Evolutionary conservation across 2,329 filamentous ascomycete genomes (phyloP).

Genomic region (Emericellopsis cladophorae): DNA sequence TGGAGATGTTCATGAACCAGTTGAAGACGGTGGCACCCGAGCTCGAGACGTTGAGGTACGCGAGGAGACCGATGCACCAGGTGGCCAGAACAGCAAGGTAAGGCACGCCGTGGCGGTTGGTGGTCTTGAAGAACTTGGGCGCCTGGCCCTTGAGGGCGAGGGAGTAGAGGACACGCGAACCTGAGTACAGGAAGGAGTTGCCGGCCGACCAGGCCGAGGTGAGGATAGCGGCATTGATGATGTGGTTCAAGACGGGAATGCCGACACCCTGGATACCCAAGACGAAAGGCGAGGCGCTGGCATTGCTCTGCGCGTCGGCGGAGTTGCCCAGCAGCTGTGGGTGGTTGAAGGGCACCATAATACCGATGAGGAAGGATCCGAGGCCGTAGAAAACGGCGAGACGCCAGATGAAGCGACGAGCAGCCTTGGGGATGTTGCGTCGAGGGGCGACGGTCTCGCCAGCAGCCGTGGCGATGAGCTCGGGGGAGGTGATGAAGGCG

Average conservation of each 20-base stretch:
- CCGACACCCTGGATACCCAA: conserved; percentile 54
- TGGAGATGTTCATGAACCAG: conserved; percentile 62
- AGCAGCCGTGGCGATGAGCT: conserved; percentile 50
- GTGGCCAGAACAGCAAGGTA: conserved; percentile 39
- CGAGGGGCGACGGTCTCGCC: conserved; percentile 53
- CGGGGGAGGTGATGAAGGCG: conserved; percentile 49
- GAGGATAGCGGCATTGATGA: conserved; percentile 57
- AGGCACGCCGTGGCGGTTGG: conserved; percentile 49
- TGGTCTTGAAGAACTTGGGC: conserved; percentile 45
- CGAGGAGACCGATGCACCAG: conserved; percentile 48
- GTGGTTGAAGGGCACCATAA: conserved; percentile 54
- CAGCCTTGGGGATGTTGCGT: conserved; percentile 53
- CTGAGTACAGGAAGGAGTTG: conserved; percentile 52
- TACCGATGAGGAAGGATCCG: conserved; percentile 47
- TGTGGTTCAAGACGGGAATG: conserved; percentile 49
- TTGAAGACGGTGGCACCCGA: conserved; percentile 52
- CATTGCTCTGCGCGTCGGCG: conserved; percentile 13
- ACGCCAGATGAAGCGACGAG: conserved; percentile 47
- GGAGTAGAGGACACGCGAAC: conserved; percentile 57
- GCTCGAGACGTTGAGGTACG: conserved; percentile 56
- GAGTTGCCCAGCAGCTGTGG: conserved; percentile 43
- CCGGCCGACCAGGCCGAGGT: conserved; percentile 53
- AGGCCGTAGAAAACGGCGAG: conserved; percentile 52
- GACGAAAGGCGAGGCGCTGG: conserved; percentile 49
- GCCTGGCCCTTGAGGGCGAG: conserved; percentile 56